Base-by-base conservation (phyloP, 495 filamentous ascomycete species). In the Hypomontagnella submonticulosa region DNA sequence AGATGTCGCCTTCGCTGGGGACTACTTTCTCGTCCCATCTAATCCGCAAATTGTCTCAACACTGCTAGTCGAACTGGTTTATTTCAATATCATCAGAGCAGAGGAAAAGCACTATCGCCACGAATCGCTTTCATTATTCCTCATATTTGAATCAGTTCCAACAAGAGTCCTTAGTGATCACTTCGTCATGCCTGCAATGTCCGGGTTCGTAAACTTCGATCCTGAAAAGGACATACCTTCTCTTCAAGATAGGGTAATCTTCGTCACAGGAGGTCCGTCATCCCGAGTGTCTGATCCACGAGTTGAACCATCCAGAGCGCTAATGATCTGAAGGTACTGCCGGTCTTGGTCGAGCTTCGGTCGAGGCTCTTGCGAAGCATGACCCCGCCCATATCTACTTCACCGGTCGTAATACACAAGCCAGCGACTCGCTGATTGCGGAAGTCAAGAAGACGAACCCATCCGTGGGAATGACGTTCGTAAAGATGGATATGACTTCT, bases 271-370 rank as follows among this genome's bases (percentile, higher is more conserved):
- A 36, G 86, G 86, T 86, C 69, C 44, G 68, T 54, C 23, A 47
- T 63, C 33, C 23, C 40, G 2, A 16, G 32, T 15, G 11, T 13
- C 18, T 13, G 12, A 49, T 16, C 12, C 23, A 12, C 1, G n/a
- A 15, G n/a, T 30, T 12, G 34, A 53, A 1, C 19, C 3, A 6
- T 27, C 10, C 16, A 27, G 20, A 42, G 5, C n/a, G 23, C 59
- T 42, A 16, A 58, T 13, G 20, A 3, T 4, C 30, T 12, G n/a
- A 37, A 88, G 88, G 88, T 33, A 92, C 87, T 68, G 76, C 80
- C 44, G 90, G 91, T 2, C 78, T 92, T 3, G 89, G 89, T 61
- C 83, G 84, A 72, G 84, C 88, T 64, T 84, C 88, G 13, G 76
- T 90, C 46, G 74, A 83, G 55, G 83, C 87, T 23, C 81, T 90